These are phyloP conservation scores for Penicillium atrosanguineum DNA, from an alignment of 495 filamentous ascomycete species.

Conservation along the genomic window DNA sequence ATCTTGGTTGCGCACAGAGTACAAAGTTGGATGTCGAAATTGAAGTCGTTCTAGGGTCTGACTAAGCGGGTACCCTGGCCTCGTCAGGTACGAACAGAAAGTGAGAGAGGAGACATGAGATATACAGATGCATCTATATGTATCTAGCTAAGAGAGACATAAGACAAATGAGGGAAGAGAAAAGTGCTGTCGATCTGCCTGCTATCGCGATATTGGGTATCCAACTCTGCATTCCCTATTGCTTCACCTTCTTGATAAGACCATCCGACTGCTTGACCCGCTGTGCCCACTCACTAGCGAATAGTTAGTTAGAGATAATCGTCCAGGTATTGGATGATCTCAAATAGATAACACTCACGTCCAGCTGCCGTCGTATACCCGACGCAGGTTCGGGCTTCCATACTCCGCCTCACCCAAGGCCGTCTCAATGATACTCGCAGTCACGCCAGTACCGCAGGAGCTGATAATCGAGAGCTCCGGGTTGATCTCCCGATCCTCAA, in stretches of 20 bases:
- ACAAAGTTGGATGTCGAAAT: not conserved
- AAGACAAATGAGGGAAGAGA: not conserved
- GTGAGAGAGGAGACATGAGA: constrained; percentile 5
- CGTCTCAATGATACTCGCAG: constrained; percentile 87
- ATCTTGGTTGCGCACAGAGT: constrained; percentile 31
- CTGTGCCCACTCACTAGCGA: constrained; percentile 71
- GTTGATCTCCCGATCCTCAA: constrained; percentile 73
- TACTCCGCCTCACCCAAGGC: constrained; percentile 77
- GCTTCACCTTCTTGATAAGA: constrained; percentile 55
- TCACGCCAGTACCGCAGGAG: constrained; percentile 92
- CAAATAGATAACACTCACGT: constrained; percentile 62
- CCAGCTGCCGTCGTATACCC: constrained; percentile 96
- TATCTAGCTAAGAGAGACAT: not conserved
- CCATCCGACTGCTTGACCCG: constrained; percentile 57
- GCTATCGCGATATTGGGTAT: not conserved
- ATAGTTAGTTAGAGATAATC: constrained; percentile 17
- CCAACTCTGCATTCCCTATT: constrained; percentile 10
- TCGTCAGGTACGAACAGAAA: not conserved
- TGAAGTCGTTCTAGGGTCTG: not conserved
- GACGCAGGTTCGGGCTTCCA: constrained; percentile 62
- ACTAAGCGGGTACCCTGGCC: constrained; percentile 1
- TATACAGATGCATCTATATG: not conserved
- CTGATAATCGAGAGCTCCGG: constrained; percentile 81
- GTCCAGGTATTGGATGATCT: not conserved
- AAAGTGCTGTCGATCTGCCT: not conserved